phyloP scores from a whole-genome alignment of 2,329 filamentous ascomycete species.

The Lachnellula hyalina region DNA sequence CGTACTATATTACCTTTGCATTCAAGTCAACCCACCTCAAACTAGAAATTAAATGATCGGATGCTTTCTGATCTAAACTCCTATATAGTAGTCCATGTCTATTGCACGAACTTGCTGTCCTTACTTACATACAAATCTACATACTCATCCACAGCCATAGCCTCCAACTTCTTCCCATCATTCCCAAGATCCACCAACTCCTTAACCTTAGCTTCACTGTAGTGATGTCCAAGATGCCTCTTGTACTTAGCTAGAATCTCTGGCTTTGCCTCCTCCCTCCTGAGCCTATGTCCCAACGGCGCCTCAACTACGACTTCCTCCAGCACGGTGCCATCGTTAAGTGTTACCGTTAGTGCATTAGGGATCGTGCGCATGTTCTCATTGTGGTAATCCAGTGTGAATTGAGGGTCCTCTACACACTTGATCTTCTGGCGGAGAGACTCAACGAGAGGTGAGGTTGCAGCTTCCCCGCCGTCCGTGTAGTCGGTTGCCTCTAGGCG shows the following conservation, averaged over 20 bases:
- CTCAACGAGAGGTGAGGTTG: conserved; percentile 83
- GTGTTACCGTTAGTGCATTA: conserved; percentile 89
- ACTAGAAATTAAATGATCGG: too few species aligned
- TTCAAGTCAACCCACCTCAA: too few species aligned
- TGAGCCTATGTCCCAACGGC: conserved; percentile 83
- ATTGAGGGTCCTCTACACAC: conserved; percentile 94
- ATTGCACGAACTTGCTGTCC: conserved; percentile 54
- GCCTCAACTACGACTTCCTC: conserved; percentile 91
- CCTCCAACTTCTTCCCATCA: conserved; percentile 69
- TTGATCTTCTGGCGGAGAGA: conserved; percentile 87
- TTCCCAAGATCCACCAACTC: conserved; percentile 76
- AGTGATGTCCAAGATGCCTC: conserved; percentile 84
- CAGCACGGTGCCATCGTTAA: conserved; percentile 89
- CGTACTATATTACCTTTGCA: too few species aligned
- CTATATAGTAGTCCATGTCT: too few species aligned
- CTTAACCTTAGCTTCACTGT: conserved; percentile 68
- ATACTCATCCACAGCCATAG: conserved; percentile 84
- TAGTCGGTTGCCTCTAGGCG: conserved; percentile 93
- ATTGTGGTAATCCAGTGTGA: conserved; percentile 94
- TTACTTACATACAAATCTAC: conserved; percentile 73
- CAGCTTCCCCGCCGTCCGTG: conserved; percentile 85
- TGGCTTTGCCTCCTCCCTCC: conserved; percentile 95
- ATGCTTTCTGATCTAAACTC: too few species aligned
- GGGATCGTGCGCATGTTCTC: conserved; percentile 90
- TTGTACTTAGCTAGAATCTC: conserved; percentile 95